Evolutionary conservation across 257 asterid genomes (phyloP).

Genomic region (Scutellaria baicalensis): DNA sequence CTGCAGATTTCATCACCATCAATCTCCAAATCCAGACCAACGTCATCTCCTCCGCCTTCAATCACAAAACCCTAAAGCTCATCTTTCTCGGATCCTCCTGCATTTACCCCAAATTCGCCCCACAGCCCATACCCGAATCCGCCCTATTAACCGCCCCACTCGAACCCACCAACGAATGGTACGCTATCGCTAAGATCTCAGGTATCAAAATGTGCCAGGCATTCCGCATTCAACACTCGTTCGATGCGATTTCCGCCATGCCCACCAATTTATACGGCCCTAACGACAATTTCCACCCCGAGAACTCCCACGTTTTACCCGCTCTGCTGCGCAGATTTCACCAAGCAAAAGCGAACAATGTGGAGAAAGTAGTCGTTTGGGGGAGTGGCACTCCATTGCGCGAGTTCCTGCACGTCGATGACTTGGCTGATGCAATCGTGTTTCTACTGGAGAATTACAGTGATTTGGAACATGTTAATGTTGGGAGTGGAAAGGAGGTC

Average conservation of each 20-base stretch:
- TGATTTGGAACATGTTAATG: conserved; percentile 82
- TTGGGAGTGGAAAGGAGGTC: conserved; percentile 92
- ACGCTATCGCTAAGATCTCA: conserved; percentile 84
- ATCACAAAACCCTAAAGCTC: conserved; percentile 49
- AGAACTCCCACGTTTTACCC: conserved; percentile 91
- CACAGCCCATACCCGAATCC: conserved; percentile 87
- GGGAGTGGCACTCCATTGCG: conserved; percentile 88
- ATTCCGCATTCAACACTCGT: conserved; percentile 58
- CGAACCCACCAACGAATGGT: conserved; percentile 91
- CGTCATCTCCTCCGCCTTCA: conserved; percentile 64
- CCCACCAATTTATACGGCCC: conserved; percentile 82
- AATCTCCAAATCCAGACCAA: conserved; percentile 92
- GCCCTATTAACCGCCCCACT: conserved; percentile 74
- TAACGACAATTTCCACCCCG: conserved; percentile 81
- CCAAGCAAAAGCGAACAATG: conserved; percentile 49
- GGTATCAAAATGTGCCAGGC: conserved; percentile 95
- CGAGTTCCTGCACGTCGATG: conserved; percentile 90
- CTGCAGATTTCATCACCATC: conserved; percentile 90
- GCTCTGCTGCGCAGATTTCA: conserved; percentile 79
- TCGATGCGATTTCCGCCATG: conserved; percentile 84
- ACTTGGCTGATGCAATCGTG: conserved; percentile 72
- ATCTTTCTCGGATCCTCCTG: conserved; percentile 89
- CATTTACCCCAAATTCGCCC: conserved; percentile 93
- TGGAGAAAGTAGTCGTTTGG: conserved; percentile 77
- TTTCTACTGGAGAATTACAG: conserved; percentile 67